Evolutionary conservation across 148 eudicot genomes (phyloP), one percentile per base, ranked within the genome.

Genomic region (Linanthus parryae): DNA sequence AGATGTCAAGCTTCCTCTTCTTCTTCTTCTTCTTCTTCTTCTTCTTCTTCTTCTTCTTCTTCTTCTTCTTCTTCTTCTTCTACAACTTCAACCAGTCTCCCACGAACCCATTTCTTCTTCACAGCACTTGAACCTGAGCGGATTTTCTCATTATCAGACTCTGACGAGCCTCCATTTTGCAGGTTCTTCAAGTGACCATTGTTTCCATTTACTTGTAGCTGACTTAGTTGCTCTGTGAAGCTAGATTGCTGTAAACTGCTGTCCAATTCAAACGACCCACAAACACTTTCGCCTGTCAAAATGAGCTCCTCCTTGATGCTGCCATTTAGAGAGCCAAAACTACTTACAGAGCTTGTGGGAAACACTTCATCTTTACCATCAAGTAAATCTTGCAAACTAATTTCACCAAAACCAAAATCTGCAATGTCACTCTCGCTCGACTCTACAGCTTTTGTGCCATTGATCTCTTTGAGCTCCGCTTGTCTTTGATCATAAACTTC

Each of bases 71-170:
- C 66, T 71, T 64, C 76, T 59, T 43, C 74, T 45, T 72, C 85
- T 2, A 3, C 63, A 17, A 80, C 81, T 77, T 91, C 87, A 27
- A 91, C 83, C 57, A 91, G 67, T 75, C 85, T 81, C 58, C 98
- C 98, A 24, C 96, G 68, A 52, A 91, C 79, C 96, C 98, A 87
- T 70, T 79, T 83, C 69, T 81, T 85, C 2, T 67, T 61, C 20
- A 33, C 48, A 9, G 52, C 13, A 48, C 41, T 53, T 21, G 67
- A 55, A n/a, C 50, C 44, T 16, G 58, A 33, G 0, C 43, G 37
- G 34, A 24, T 64, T 44, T 68, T 51, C 24, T 52, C 68, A 44
- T 52, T 57, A 22, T 41, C 41, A 39, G 14, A 41, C 9, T 56
- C 48, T 47, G 47, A 10, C 38, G 62, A 36, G 14, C 48, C 40